These are phyloP conservation scores for Haplosporangium sp. DNA, from an alignment of 371 early-diverging fungal genomes.

Conservation along the genomic window DNA sequence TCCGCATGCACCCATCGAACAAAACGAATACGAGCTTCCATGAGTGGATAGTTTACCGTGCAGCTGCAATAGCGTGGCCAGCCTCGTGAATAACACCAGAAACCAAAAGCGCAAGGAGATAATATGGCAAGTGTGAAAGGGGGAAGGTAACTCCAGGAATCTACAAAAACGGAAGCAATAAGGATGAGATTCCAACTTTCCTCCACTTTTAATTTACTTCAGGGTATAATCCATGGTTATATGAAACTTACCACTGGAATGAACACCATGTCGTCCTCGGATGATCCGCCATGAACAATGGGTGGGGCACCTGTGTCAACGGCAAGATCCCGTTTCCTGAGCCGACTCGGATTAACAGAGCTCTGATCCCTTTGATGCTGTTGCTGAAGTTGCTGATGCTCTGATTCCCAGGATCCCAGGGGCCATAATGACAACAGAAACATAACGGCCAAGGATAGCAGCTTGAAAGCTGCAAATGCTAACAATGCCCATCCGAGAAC, in stretches of 20 bases:
- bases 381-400: neutral
- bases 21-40: neutral
- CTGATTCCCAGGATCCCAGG: neutral
- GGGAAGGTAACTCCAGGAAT: slow-evolving; percentile 89
- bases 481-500: slow-evolving; percentile 64
- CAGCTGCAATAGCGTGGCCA: slow-evolving; percentile 86
- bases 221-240: neutral
- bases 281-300: neutral
- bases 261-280: slow-evolving; percentile 62
- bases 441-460: slow-evolving; percentile 32
- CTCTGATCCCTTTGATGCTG: neutral
- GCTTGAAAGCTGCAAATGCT: slow-evolving; percentile 59
- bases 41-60: slow-evolving; percentile 53
- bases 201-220: neutral
- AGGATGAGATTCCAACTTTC: neutral
- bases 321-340: slow-evolving; percentile 27
- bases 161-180: slow-evolving; percentile 37
- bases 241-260: slow-evolving; percentile 63
- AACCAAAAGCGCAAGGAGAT: slow-evolving; percentile 70
- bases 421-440: slow-evolving; percentile 16
- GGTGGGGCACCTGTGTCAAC: neutral
- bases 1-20: no score
- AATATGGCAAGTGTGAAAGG: slow-evolving; percentile 76
- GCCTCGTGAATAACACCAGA: slow-evolving; percentile 83
- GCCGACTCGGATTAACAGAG: neutral